Percentiles rank a stretch among this genome's conserved stretches.
Evolutionary conservation across 1,139 yeast genomes (phyloP).

Genomic region (Candida tunisiensis): DNA sequence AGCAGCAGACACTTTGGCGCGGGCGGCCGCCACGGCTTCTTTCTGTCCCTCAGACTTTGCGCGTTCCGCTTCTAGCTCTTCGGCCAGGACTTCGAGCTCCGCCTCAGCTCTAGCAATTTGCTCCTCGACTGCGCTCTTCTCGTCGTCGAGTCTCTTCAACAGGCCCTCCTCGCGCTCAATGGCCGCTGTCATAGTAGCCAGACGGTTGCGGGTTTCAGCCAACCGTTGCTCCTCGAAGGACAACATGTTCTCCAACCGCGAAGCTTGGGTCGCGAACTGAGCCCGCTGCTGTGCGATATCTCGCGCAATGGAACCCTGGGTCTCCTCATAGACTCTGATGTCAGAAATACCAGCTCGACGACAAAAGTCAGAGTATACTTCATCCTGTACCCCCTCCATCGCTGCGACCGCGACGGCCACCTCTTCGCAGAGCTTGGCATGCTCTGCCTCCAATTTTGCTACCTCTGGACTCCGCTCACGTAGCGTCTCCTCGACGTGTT

Average conservation of each 20-base stretch:
- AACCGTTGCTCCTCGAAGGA: constrained; percentile 46
- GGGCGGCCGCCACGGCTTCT: not conserved
- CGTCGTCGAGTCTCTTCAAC: not conserved
- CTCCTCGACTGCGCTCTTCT: not conserved
- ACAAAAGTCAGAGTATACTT: constrained; percentile 40
- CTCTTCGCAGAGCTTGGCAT: constrained; percentile 2
- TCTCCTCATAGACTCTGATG: constrained; percentile 45
- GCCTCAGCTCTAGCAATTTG: not conserved
- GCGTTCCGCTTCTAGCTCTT: constrained; percentile 1
- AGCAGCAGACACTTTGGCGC: not conserved
- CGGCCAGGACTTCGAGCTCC: constrained; percentile 1
- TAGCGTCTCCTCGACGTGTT: constrained; percentile 25
- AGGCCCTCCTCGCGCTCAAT: not conserved
- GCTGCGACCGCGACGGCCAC: constrained; percentile 6
- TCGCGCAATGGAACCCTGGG: constrained; percentile 16
- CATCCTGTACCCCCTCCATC: constrained; percentile 10
- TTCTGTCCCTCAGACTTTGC: not conserved
- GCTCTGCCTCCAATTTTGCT: constrained; percentile 8
- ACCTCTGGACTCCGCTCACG: constrained; percentile 4
- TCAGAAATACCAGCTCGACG: constrained; percentile 30
- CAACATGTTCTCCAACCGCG: constrained; percentile 44
- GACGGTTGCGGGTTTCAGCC: constrained; percentile 31
- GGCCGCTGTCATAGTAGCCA: constrained; percentile 5
- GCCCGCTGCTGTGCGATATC: constrained; percentile 48
- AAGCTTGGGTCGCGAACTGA: constrained; percentile 40